These are phyloP conservation scores for Penicillium bovifimosum DNA, from an alignment of 495 filamentous ascomycete species.

Conservation along the genomic window DNA sequence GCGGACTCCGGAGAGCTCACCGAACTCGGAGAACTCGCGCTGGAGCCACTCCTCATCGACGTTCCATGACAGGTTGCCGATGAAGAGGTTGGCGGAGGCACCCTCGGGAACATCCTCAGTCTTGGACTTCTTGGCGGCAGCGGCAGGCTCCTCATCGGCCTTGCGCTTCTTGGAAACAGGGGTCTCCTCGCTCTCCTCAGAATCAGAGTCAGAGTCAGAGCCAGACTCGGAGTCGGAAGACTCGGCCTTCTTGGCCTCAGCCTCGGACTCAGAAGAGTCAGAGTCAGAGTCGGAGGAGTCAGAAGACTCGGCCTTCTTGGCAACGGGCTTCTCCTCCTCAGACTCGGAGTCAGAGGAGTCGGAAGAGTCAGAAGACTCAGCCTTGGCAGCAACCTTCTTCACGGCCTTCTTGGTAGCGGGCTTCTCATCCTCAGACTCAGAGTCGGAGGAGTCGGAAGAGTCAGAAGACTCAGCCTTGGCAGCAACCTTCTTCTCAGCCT, in stretches of 20 bases:
- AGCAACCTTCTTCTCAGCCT: conserved; percentile 19
- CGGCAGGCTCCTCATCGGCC: conserved; percentile 61
- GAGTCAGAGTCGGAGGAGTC: conserved; percentile 36
- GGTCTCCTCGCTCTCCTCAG: conserved; percentile 48
- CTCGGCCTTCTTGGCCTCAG: conserved; percentile 29
- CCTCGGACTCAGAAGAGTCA: conserved; percentile 24
- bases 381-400: conserved; percentile 25
- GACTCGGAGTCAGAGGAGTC: conserved; percentile 28
- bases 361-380: conserved; percentile 35
- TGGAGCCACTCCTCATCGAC: conserved; percentile 87
- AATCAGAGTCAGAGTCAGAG: conserved; percentile 38
- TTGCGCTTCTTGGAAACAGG: conserved; percentile 79
- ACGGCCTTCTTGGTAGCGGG: conserved; percentile 32
- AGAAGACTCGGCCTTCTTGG: conserved; percentile 30
- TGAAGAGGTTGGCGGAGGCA: conserved; percentile 71
- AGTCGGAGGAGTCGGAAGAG: conserved; percentile 18
- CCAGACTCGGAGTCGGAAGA: conserved; percentile 28
- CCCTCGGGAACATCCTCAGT: conserved; percentile 58
- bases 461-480: conserved; percentile 16
- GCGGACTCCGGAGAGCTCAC: conserved; percentile 66
- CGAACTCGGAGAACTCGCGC: conserved; percentile 79
- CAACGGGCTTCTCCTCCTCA: conserved; percentile 28
- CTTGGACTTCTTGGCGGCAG: conserved; percentile 81
- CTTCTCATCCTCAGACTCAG: conserved; percentile 31
- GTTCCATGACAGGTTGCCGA: conserved; percentile 93